Evolutionary conservation across 345 rosid genomes (phyloP).

Genomic region (Schrenkiella parvula): DNA sequence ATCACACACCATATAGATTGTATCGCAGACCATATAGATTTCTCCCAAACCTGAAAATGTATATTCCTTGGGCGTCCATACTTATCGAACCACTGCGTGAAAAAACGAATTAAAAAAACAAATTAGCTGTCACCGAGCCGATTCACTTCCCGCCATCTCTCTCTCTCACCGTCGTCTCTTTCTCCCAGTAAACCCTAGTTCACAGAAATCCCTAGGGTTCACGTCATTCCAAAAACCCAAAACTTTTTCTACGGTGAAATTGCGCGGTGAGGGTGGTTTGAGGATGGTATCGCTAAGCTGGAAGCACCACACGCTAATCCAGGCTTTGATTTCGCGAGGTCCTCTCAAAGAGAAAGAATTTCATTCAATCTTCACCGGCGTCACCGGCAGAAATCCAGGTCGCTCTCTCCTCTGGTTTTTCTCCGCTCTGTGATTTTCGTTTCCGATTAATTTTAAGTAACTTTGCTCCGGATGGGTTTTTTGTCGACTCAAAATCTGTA

Average conservation of each 20-base stretch:
- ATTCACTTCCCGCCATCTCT: constrained; percentile 26
- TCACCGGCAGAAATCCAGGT: constrained; percentile 64
- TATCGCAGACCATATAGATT: too few relatives aligned
- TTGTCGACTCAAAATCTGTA: not conserved
- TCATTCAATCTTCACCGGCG: constrained; percentile 54
- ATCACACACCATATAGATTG: too few relatives aligned
- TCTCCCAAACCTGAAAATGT: too few relatives aligned
- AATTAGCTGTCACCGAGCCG: not conserved
- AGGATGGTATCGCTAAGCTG: constrained; percentile 54
- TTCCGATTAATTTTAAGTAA: not conserved
- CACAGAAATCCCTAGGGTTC: not conserved
- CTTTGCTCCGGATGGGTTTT: not conserved
- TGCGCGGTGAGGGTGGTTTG: not conserved
- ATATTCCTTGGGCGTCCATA: too few relatives aligned
- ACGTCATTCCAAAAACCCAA: not conserved
- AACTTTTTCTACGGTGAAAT: not conserved
- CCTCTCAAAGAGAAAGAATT: constrained; percentile 73
- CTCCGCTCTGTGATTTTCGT: not conserved
- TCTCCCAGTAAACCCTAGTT: not conserved
- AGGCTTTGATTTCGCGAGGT: constrained; percentile 77
- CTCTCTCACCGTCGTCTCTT: constrained; percentile 19
- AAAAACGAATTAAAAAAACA: not conserved
- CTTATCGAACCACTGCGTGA: too few relatives aligned
- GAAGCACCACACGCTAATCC: constrained; percentile 82
- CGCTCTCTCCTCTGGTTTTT: constrained; percentile 20